Conservation (phyloP, 108 stramenopile genomes). For the Aurantiochytrium sp. region DNA sequence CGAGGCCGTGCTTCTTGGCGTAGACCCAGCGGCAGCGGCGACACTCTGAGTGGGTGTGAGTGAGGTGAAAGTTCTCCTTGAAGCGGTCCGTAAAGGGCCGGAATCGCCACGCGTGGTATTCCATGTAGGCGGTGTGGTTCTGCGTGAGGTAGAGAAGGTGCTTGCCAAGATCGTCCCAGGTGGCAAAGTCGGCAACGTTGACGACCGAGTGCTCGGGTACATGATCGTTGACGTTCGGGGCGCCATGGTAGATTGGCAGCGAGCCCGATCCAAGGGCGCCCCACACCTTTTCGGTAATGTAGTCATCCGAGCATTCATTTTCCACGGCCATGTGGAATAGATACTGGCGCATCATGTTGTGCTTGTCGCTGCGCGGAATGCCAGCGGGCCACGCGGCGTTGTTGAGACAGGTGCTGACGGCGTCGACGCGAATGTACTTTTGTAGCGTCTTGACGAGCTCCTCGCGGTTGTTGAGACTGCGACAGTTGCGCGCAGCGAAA, state of each 20-base stretch:
- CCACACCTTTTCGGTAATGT: slow-evolving; percentile 69
- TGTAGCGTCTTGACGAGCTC: slow-evolving; percentile 49
- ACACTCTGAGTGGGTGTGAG: background rate
- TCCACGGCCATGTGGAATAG: slow-evolving; percentile 67
- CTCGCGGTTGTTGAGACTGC: slow-evolving; percentile 57
- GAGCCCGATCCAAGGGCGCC: slow-evolving; percentile 60
- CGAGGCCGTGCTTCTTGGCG: background rate
- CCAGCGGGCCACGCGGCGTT: slow-evolving; percentile 61
- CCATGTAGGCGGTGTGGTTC: background rate
- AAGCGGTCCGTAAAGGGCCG: background rate
- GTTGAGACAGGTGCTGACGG: slow-evolving; percentile 56
- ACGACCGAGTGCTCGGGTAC: slow-evolving; percentile 40
- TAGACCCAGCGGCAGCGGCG: background rate
- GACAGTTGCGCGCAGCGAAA: slow-evolving; percentile 68
- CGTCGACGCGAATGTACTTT: slow-evolving; percentile 55
- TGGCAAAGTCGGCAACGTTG: background rate
- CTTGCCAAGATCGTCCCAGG: background rate
- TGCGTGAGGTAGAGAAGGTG: background rate
- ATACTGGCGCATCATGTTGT: slow-evolving; percentile 53
- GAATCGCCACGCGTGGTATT: background rate
- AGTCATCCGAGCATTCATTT: slow-evolving; percentile 52
- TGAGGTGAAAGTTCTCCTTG: background rate
- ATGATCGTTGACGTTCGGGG: slow-evolving; percentile 63
- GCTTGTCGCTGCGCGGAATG: slow-evolving; percentile 48
- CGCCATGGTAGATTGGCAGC: slow-evolving; percentile 65